A percentile compares a stretch with the other conserved stretches of the same genome.
phyloP scores from a whole-genome alignment of 1,139 yeast species.

The Kazachstania sp. region DNA sequence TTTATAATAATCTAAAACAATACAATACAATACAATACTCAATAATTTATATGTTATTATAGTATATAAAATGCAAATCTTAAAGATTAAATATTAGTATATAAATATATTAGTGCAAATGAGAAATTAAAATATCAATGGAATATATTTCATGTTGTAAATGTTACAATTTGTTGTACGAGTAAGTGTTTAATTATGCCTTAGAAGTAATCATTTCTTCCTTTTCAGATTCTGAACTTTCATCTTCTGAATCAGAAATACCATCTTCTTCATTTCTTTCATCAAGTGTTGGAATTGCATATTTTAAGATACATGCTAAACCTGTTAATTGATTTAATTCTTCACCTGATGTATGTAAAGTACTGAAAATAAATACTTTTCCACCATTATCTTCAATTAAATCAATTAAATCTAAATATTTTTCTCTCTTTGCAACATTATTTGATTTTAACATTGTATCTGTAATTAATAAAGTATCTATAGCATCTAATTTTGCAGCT shows the following conservation, averaged over 20 bases:
- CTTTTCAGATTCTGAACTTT: background rate
- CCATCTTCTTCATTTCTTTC: conserved; percentile 35
- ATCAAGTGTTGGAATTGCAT: conserved; percentile 77
- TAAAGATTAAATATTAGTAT: background rate
- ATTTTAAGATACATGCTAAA: conserved; percentile 74
- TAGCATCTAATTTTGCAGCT: conserved; percentile 73
- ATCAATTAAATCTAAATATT: conserved; percentile 62
- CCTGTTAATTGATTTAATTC: conserved; percentile 87
- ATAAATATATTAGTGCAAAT: background rate
- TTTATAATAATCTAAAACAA: background rate
- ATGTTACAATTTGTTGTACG: background rate
- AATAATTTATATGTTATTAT: background rate
- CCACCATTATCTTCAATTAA: conserved; percentile 64
- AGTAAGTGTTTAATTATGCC: background rate
- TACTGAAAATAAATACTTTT: conserved; percentile 68
- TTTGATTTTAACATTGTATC: conserved; percentile 74
- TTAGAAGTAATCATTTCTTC: background rate
- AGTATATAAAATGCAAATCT: background rate
- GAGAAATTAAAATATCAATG: background rate
- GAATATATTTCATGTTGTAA: background rate
- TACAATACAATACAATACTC: too few species aligned
- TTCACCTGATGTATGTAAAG: conserved; percentile 82
- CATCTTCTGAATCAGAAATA: conserved; percentile 23
- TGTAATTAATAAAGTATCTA: conserved; percentile 63
- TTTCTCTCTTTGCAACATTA: conserved; percentile 57